Base-by-base conservation (phyloP, 2,329 filamentous ascomycete genomes). In the Aspergillus luchuensis region DNA sequence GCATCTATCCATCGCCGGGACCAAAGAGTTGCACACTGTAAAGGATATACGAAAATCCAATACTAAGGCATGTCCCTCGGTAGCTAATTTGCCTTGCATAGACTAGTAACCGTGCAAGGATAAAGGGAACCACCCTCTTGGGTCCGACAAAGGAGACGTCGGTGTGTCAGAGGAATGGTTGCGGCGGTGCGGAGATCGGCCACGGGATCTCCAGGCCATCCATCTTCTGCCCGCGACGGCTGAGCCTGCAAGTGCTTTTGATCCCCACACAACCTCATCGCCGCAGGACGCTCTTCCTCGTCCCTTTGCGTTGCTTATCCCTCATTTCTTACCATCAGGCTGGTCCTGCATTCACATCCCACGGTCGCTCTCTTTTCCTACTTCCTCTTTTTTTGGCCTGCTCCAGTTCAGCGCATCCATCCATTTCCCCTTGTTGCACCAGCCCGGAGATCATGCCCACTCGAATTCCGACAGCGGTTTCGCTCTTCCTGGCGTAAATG, bases 291-390 rank as follows among this genome's bases (percentile, higher is more conserved):
- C 25, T 36, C 53, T 47, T 25, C 41, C 30, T 15, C 21, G 21
- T 28, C 19, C 30, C n/a, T 30, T 56, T 50, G 10, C 17, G 25
- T 28, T 43, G 33, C 17, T 15, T 38, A 51, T 53, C 57, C 56
- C 54, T 25, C 56, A 48, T 54, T 60, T 50, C 55, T 43, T 45
- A 56, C 30, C 4, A 28, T 13, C 68, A 73, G 74, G 74, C 74
- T 75, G 74, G 74, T 56, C 74, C 74, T 76, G 73, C 10, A 5
- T 36, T 13, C 4, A 43, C 66, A 56, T 36, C 33, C 63, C 52
- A 39, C 50, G 62, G 28, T 57, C 56, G 59, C 52, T 23, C 43
- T 65, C 33, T 57, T 63, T 56, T 59, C 28, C 51, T 61, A 41
- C 6, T 39, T 51, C 36, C 33, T 59, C 48, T 52, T 38, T 59